Conservation (phyloP, 768 basidiomycete species). For the Naematelia encephala region DNA sequence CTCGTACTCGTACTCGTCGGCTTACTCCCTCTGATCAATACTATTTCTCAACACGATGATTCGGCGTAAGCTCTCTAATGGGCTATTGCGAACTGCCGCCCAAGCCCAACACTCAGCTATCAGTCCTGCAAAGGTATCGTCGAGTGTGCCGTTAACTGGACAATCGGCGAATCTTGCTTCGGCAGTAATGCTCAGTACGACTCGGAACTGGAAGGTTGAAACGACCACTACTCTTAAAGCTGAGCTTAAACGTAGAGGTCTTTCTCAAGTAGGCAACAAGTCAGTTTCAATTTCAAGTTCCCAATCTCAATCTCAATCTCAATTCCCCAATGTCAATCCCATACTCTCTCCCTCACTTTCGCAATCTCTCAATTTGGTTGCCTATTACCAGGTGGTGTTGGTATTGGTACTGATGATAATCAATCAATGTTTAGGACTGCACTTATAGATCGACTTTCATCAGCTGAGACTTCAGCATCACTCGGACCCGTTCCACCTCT, state of each 20-base stretch:
- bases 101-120: slow-evolving; percentile 8
- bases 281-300: slow-evolving; percentile 37
- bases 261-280: slow-evolving; percentile 50
- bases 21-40: too few relatives aligned
- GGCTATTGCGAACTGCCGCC: slow-evolving; percentile 31
- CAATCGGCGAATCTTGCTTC: slow-evolving; percentile 39
- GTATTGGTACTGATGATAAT: background rate
- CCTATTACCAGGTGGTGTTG: slow-evolving; percentile 31
- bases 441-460: slow-evolving; percentile 38
- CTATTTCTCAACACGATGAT: slow-evolving; percentile 43
- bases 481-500: slow-evolving; percentile 41
- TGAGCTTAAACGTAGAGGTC: slow-evolving; percentile 41
- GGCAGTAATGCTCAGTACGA: slow-evolving; percentile 40
- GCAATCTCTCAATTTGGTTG: background rate
- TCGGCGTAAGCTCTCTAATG: slow-evolving; percentile 41
- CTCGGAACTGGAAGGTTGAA: slow-evolving; percentile 44
- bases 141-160: slow-evolving; percentile 3
- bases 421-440: slow-evolving; percentile 40
- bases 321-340: too few relatives aligned
- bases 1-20: too few relatives aligned
- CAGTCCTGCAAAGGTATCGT: slow-evolving; percentile 4
- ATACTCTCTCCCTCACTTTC: background rate
- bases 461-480: slow-evolving; percentile 37
- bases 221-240: slow-evolving; percentile 43
- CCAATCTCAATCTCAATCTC: too few relatives aligned